Evolutionary conservation across 2,329 filamentous ascomycete genomes (phyloP).

Genomic region (Aureobasidium mangrovei): DNA sequence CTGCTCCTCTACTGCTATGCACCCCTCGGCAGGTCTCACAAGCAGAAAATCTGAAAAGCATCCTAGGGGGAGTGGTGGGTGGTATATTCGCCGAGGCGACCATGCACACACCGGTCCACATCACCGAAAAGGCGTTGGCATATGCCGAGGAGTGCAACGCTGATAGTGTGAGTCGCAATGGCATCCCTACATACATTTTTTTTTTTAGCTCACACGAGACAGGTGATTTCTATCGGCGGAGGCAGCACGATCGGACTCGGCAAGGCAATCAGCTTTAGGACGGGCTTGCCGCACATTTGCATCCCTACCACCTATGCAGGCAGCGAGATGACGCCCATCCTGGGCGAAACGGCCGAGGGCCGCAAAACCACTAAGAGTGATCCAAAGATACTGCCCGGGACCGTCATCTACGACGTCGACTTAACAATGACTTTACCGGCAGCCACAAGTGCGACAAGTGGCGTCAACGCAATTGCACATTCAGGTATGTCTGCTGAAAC

Average conservation of each 20-base stretch:
- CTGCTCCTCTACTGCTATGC: slow-evolving; percentile 47
- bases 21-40: slow-evolving; percentile 45
- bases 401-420: slow-evolving; percentile 57
- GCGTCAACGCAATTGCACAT: slow-evolving; percentile 59
- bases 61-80: slow-evolving; percentile 31
- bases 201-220: no score
- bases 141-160: slow-evolving; percentile 38
- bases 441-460: slow-evolving; percentile 47
- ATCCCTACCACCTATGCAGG: slow-evolving; percentile 31
- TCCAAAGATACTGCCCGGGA: slow-evolving; percentile 50
- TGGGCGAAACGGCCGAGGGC: slow-evolving; percentile 53
- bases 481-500: slow-evolving; percentile 33
- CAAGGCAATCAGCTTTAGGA: slow-evolving; percentile 29
- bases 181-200: no score
- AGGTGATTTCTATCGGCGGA: slow-evolving; percentile 51
- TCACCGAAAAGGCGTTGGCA: slow-evolving; percentile 49
- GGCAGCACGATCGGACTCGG: slow-evolving; percentile 53
- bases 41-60: slow-evolving; percentile 36
- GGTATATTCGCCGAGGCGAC: slow-evolving; percentile 48
- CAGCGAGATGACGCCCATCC: slow-evolving; percentile 54
- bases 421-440: slow-evolving; percentile 51
- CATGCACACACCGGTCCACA: slow-evolving; percentile 53
- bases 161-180: slow-evolving; percentile 32
- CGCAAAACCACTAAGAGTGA: slow-evolving; percentile 50
- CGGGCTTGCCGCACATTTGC: slow-evolving; percentile 27